Evolutionary conservation across 2,329 filamentous ascomycete species (phyloP), one percentile per base, ranked within the genome.

Genomic region (Juglanconis oblonga): DNA sequence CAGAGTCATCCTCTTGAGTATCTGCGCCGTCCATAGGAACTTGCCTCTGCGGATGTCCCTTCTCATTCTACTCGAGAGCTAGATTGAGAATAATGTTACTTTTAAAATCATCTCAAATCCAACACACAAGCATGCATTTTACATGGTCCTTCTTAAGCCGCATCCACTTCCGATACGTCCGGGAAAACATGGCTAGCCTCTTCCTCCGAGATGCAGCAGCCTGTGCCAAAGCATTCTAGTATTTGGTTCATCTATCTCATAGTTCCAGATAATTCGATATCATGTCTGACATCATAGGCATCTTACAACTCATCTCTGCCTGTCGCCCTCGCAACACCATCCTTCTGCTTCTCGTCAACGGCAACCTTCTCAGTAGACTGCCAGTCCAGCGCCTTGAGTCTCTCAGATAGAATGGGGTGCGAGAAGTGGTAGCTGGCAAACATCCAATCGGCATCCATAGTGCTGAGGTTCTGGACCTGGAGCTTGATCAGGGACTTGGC

Each of bases 371-470:
- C 73, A 14, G 74, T 78, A 54, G 91, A 87, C 71, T 88, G 87
- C 93, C 94, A 99, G 65, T 91, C 88, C 62, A 99, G 83, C 1
- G 94, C 95, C 75, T 90, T 91, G 69, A 99, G 82, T 69, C 95
- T 87, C 83, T 99, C 96, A 1, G 93, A 90, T 66, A 99, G 81
- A 67, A 98, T 97, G 1, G 95, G 95, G 77, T 99, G 95, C 31
- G 94, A 97, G 82, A 96, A 97, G 79, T 99, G 93, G 81, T 98
- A 99, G 77, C 89, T 96, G 57, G 95, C 95, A 76, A 96, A 99
- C 84, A 97, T 87, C 90, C 91, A 96, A 77, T 99, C 96, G 33
- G 95, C 95, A 70, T 99, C 95, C 94, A 99, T 98, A 63, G 91
- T 96, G 76, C 92, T 96, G 67, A 99, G 83, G 73, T 99, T 99